Evolutionary conservation across 1,139 yeast genomes (phyloP).

Genomic region (Schwanniomyces etchellsii): DNA sequence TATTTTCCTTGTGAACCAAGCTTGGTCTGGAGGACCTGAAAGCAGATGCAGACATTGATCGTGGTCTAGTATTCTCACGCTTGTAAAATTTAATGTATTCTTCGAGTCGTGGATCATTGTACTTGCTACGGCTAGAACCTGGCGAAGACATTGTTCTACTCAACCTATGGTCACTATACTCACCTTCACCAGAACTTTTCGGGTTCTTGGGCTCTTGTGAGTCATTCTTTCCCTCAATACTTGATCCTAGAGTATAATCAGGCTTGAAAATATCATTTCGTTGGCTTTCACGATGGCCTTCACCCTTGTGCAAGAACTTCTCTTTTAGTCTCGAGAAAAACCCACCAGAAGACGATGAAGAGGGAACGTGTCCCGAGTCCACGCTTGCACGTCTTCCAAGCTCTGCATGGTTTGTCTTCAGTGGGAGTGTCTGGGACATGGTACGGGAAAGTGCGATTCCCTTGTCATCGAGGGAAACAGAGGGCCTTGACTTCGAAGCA

Average conservation of each 20-base stretch:
- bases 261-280: background rate
- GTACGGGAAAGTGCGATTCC: slow-evolving; percentile 6
- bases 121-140: slow-evolving; percentile 1
- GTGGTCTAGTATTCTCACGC: slow-evolving; percentile 19
- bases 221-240: too few relatives aligned
- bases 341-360: slow-evolving; percentile 14
- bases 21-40: background rate
- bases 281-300: background rate
- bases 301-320: slow-evolving; percentile 15
- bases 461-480: background rate
- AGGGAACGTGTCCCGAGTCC: background rate
- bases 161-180: too few relatives aligned
- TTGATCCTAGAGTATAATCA: background rate
- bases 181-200: too few relatives aligned
- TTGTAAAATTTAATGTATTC: slow-evolving; percentile 52
- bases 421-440: slow-evolving; percentile 7
- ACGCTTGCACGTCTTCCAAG: slow-evolving; percentile 16
- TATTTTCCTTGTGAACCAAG: background rate
- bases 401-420: slow-evolving; percentile 3
- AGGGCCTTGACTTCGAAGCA: background rate
- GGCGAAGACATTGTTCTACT: slow-evolving; percentile 16
- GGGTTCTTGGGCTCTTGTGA: too few relatives aligned
- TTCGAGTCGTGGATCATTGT: slow-evolving; percentile 40
- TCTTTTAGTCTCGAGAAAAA: slow-evolving; percentile 35
- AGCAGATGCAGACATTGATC: slow-evolving; percentile 2